These are phyloP conservation scores for Venturia pyrina DNA, from an alignment of 2,329 filamentous ascomycete genomes.

Conservation along the genomic window DNA sequence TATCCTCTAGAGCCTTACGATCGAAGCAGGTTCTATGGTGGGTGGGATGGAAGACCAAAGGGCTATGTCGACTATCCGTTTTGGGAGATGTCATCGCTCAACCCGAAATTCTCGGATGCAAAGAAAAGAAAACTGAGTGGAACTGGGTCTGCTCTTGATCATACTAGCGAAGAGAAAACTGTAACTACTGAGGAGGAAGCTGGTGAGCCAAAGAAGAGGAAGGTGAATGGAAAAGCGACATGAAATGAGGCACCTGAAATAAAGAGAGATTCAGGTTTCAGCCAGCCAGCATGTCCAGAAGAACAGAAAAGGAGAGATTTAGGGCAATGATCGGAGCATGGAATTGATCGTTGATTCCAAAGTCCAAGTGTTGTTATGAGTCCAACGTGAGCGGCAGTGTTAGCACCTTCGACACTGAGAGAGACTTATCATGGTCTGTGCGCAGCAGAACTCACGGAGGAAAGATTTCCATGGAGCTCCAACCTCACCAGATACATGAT, in stretches of 20 bases:
- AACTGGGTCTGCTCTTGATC: background rate
- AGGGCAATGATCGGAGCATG: too few relatives aligned
- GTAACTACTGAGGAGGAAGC: background rate
- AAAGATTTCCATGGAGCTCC: too few relatives aligned
- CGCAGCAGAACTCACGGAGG: too few relatives aligned
- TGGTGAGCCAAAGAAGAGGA: background rate
- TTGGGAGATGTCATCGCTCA: background rate
- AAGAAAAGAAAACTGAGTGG: background rate
- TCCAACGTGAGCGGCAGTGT: too few relatives aligned
- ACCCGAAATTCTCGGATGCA: background rate
- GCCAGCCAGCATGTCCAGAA: too few relatives aligned
- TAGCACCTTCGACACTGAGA: too few relatives aligned
- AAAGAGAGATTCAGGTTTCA: too few relatives aligned
- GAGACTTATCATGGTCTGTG: too few relatives aligned
- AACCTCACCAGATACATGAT: too few relatives aligned
- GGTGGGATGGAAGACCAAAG: conserved; percentile 19
- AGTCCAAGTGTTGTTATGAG: too few relatives aligned
- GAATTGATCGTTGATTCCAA: too few relatives aligned
- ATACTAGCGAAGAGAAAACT: background rate
- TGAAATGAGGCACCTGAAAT: background rate
- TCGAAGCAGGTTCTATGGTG: conserved; percentile 35
- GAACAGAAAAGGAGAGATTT: too few relatives aligned
- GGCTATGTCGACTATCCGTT: conserved; percentile 36
- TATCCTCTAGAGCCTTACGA: conserved; percentile 36
- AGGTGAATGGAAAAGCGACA: background rate